These are phyloP conservation scores for Hanseniaspora osmophila DNA, from an alignment of 805 yeast genomes.

Conservation along the genomic window DNA sequence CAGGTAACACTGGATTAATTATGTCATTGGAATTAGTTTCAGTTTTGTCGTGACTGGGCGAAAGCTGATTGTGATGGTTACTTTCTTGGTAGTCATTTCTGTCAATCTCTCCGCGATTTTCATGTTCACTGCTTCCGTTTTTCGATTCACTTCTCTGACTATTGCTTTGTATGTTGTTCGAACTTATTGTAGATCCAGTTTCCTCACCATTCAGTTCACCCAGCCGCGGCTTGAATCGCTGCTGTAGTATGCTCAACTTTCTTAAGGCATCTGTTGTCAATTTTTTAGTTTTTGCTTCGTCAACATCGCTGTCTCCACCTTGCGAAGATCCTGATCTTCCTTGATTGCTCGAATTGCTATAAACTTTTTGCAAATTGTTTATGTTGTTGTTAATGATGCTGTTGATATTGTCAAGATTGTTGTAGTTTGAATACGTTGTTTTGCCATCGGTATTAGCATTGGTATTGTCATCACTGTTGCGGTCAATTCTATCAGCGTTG, in stretches of 20 bases:
- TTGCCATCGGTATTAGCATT: slow-evolving; percentile 17
- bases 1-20: slow-evolving; percentile 6
- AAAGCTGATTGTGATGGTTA: too few species aligned
- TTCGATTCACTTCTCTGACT: too few species aligned
- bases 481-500: background rate
- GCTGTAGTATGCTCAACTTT: slow-evolving; percentile 21
- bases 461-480: slow-evolving; percentile 5
- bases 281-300: slow-evolving; percentile 16
- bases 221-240: background rate
- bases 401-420: too few species aligned
- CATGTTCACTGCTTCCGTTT: slow-evolving; percentile 2
- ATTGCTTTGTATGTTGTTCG: too few species aligned
- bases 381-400: too few species aligned
- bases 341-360: too few species aligned
- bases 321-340: too few species aligned
- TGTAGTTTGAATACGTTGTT: slow-evolving; percentile 1
- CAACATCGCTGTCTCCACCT: slow-evolving; percentile 9
- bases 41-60: too few species aligned
- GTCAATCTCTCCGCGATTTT: background rate
- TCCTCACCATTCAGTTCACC: background rate
- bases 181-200: too few species aligned
- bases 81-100: too few species aligned
- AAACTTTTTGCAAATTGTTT: too few species aligned
- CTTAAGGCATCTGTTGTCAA: slow-evolving; percentile 28
- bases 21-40: background rate